A percentile compares a stretch with the other conserved stretches of the same genome.
These are phyloP conservation scores for Tulasnella sp. DNA, from an alignment of 768 basidiomycete genomes.

Conservation along the genomic window DNA sequence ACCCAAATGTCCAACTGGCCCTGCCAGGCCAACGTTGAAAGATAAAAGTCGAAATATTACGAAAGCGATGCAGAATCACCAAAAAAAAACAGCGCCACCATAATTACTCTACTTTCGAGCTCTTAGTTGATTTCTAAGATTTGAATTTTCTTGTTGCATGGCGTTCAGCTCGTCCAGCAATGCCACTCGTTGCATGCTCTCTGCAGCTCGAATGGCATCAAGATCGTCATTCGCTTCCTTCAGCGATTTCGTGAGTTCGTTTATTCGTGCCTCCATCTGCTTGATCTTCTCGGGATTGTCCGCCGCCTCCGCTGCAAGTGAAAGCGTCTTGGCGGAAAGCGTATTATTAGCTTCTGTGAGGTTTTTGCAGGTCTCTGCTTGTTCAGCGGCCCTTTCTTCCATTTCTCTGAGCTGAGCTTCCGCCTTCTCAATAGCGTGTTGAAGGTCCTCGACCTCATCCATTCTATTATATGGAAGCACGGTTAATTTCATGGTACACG, in stretches of 20 bases:
- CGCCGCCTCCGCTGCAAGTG: constrained; percentile 57
- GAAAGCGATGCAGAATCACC: too few species aligned
- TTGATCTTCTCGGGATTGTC: constrained; percentile 33
- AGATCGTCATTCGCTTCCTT: constrained; percentile 55
- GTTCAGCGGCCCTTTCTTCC: constrained; percentile 55
- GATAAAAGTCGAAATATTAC: too few species aligned
- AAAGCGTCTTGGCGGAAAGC: constrained; percentile 57
- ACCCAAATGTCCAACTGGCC: too few species aligned
- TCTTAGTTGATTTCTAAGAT: constrained; percentile 51
- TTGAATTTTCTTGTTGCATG: constrained; percentile 66
- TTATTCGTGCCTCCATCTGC: constrained; percentile 52
- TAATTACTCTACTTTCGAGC: too few species aligned
- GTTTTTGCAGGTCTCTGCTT: constrained; percentile 58
- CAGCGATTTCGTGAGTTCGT: constrained; percentile 46
- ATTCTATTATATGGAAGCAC: constrained; percentile 35
- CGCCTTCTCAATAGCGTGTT: constrained; percentile 46
- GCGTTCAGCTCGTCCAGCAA: constrained; percentile 80
- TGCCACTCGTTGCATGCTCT: constrained; percentile 70
- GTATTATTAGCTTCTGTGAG: constrained; percentile 68
- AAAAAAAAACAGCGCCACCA: too few species aligned
- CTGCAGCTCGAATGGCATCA: constrained; percentile 49
- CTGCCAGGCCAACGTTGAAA: too few species aligned
- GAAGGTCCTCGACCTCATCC: constrained; percentile 50
- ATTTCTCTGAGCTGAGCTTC: constrained; percentile 50
- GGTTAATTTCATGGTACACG: constrained; percentile 7